These are phyloP conservation scores for Aureobasidium mangrovei DNA, from an alignment of 2,329 filamentous ascomycete species.

Conservation along the genomic window DNA sequence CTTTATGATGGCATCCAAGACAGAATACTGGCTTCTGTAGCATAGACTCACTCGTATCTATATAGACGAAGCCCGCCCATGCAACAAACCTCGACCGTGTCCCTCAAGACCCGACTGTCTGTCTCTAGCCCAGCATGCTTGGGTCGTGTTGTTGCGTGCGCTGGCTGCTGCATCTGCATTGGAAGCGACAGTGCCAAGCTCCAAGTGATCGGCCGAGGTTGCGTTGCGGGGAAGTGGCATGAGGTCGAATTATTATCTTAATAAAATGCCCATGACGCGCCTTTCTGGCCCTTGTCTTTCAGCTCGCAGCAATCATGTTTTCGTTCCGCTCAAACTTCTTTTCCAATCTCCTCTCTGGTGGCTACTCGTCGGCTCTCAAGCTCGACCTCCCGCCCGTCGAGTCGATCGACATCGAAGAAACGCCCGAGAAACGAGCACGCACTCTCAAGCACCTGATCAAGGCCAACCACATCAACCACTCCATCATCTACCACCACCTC, in stretches of 20 bases:
- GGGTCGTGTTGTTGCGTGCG: too few relatives aligned
- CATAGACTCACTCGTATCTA: slow-evolving; percentile 1
- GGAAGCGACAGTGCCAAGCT: too few relatives aligned
- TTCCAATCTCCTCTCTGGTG: slow-evolving; percentile 2
- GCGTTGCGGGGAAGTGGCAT: too few relatives aligned
- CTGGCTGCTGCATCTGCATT: too few relatives aligned
- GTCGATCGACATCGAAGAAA: slow-evolving; percentile 70
- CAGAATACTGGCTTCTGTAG: slow-evolving; percentile 54
- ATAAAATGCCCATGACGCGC: neutral
- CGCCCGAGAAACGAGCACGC: slow-evolving; percentile 67
- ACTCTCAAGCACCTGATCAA: slow-evolving; percentile 84
- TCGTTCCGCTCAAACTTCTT: slow-evolving; percentile 15
- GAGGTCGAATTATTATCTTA: too few relatives aligned
- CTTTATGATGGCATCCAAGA: slow-evolving; percentile 83
- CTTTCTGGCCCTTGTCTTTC: neutral
- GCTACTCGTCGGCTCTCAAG: neutral
- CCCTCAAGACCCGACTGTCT: too few relatives aligned
- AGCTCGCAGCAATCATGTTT: slow-evolving; percentile 11
- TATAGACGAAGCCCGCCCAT: neutral
- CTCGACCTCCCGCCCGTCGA: slow-evolving; percentile 57
- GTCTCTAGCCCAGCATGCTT: too few relatives aligned
- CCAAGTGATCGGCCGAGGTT: too few relatives aligned
- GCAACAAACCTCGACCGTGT: neutral
- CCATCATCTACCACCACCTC: slow-evolving; percentile 68
- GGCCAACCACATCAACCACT: slow-evolving; percentile 84